Conservation (phyloP, 306 rosid genomes). For the Lathyrus oleraceus region DNA sequence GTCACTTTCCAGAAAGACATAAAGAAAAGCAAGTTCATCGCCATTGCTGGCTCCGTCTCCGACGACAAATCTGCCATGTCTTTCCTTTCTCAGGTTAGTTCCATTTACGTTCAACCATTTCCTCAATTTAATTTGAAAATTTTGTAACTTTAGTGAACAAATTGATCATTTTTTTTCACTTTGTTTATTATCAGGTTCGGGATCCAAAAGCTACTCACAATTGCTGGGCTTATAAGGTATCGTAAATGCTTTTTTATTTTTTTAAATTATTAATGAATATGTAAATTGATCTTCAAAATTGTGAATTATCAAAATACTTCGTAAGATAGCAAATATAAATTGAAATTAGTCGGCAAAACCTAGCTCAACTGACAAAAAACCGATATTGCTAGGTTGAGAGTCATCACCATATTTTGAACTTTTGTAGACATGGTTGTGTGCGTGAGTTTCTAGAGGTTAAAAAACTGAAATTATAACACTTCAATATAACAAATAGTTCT, state of each 20-base stretch:
- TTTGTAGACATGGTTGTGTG: no score
- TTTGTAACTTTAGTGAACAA: not conserved
- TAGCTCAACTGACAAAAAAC: no score
- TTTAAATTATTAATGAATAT: not conserved
- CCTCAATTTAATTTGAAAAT: not conserved
- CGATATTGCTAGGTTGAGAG: no score
- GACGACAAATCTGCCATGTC: slow-evolving; percentile 77
- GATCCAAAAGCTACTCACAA: slow-evolving; percentile 88
- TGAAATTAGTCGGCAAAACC: no score
- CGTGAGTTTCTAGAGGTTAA: no score
- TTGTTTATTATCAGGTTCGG: slow-evolving; percentile 55
- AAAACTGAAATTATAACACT: no score
- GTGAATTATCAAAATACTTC: not conserved
- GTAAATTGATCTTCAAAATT: not conserved
- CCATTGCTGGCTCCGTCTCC: slow-evolving; percentile 71
- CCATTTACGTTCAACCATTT: not conserved
- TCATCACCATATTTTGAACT: no score
- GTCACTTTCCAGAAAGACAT: slow-evolving; percentile 66
- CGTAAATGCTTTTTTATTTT: not conserved
- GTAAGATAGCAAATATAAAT: not conserved
- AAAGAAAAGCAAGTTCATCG: slow-evolving; percentile 92
- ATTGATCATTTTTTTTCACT: slow-evolving; percentile 2
- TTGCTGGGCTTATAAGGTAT: slow-evolving; percentile 95
- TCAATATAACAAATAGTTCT: no score
- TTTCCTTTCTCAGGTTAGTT: slow-evolving; percentile 63